phyloP scores from a whole-genome alignment of 805 yeast genomes.

The Huiozyma naganishii region DNA sequence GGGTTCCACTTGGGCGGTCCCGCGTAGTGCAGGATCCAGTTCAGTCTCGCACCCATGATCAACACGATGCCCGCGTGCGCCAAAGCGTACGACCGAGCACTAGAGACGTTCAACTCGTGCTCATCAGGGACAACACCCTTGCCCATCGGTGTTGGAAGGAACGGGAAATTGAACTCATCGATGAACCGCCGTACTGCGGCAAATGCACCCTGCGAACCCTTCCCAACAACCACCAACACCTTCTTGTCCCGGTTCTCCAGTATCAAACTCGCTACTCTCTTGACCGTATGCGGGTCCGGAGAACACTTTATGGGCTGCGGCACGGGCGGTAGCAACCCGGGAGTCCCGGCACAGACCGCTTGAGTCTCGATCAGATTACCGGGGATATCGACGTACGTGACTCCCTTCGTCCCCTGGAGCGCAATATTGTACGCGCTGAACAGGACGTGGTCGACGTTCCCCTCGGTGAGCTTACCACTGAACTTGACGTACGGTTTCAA shows the following conservation, averaged over 20 bases:
- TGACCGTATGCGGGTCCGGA: constrained; percentile 11
- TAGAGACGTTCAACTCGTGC: constrained; percentile 38
- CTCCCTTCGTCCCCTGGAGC: constrained; percentile 43
- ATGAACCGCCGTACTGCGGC: constrained; percentile 33
- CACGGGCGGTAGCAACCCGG: background rate
- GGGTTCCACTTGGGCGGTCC: constrained; percentile 40
- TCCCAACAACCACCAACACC: constrained; percentile 54
- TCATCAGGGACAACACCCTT: constrained; percentile 55
- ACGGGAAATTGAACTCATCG: constrained; percentile 35
- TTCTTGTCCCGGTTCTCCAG: constrained; percentile 28
- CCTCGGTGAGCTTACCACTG: constrained; percentile 28
- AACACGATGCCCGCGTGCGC: constrained; percentile 47
- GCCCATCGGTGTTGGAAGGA: constrained; percentile 72
- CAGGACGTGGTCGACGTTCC: constrained; percentile 10
- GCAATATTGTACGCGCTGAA: constrained; percentile 17
- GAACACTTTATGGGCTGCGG: constrained; percentile 6
- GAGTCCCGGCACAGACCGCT: constrained; percentile 2
- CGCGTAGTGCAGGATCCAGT: constrained; percentile 67
- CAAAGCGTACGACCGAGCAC: constrained; percentile 55
- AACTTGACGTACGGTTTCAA: constrained; percentile 41
- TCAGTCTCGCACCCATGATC: constrained; percentile 54
- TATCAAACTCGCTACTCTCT: constrained; percentile 27
- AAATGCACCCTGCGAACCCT: constrained; percentile 48
- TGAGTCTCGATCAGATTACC: constrained; percentile 40
- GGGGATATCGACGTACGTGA: constrained; percentile 54